phyloP scores from a whole-genome alignment of 192 early-diverging fungal genomes.

The Coemansia sp. region DNA sequence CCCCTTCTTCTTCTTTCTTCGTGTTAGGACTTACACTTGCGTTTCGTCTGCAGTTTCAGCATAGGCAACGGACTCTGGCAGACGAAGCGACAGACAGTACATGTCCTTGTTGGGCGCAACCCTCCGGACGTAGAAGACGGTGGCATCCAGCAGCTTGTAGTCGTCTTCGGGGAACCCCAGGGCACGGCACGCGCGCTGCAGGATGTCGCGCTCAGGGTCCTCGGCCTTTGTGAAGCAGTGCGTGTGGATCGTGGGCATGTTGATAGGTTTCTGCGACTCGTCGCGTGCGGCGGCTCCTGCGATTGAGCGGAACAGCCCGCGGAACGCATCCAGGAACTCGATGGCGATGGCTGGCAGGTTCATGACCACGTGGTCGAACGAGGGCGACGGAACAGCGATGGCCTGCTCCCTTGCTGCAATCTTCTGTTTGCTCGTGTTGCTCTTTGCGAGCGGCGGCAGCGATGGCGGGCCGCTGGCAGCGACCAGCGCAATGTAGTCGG shows the following conservation, averaged over 20 bases:
- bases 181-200: constrained; percentile 43
- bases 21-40: constrained; percentile 20
- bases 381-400: constrained; percentile 35
- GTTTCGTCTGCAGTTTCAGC: constrained; percentile 9
- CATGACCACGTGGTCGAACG: constrained; percentile 97
- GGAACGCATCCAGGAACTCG: constrained; percentile 95
- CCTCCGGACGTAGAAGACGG: constrained; percentile 82
- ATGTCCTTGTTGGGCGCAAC: constrained; percentile 99
- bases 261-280: constrained; percentile 15
- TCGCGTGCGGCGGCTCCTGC: constrained; percentile 49
- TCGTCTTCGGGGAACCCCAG: constrained; percentile 57
- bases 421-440: constrained; percentile 19
- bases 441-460: constrained; percentile 20
- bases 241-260: constrained; percentile 87
- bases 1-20: too few relatives aligned
- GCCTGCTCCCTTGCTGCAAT: constrained; percentile 6
- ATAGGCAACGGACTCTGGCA: constrained; percentile 80
- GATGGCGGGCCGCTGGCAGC: constrained; percentile 1
- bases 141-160: constrained; percentile 32
- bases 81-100: constrained; percentile 87
- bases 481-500: constrained; percentile 57
- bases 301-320: constrained; percentile 65
- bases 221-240: constrained; percentile 93
- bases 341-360: constrained; percentile 96
- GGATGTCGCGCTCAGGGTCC: constrained; percentile 63